Conservation (phyloP, 2,329 filamentous ascomycete genomes). For the Claviceps arundinis region DNA sequence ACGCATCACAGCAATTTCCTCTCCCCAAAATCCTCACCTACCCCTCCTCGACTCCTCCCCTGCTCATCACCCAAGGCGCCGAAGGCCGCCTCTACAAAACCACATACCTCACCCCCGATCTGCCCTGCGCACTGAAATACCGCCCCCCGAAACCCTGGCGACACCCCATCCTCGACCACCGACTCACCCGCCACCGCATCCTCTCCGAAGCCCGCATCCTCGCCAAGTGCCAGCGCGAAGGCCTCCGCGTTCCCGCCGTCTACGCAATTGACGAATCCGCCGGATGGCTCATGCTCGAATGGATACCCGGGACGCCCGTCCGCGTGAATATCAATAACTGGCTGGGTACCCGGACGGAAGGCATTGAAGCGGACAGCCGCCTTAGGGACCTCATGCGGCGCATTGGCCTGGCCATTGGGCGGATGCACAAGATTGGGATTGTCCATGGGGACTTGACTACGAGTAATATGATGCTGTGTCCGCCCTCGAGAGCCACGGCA, state of each 20-base stretch:
- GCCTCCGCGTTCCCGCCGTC: conserved; percentile 69
- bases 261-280: conserved; percentile 51
- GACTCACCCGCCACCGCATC: conserved; percentile 76
- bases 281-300: conserved; percentile 75
- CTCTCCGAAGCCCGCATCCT: conserved; percentile 81
- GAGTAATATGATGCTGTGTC: conserved; percentile 80
- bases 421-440: conserved; percentile 70
- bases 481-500: conserved; percentile 7
- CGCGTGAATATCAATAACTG: conserved; percentile 56
- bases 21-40: conserved; percentile 54
- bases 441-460: conserved; percentile 95
- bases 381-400: conserved; percentile 52
- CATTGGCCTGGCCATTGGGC: conserved; percentile 59
- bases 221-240: conserved; percentile 63
- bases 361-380: conserved; percentile 29
- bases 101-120: conserved; percentile 55
- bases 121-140: conserved; percentile 75
- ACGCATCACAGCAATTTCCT: conserved; percentile 24
- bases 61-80: conserved; percentile 80
- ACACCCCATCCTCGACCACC: conserved; percentile 76
- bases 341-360: conserved; percentile 36
- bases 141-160: conserved; percentile 85
- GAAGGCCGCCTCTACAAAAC: conserved; percentile 90
- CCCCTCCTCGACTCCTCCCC: conserved; percentile 44
- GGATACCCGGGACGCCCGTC: conserved; percentile 63